These are phyloP conservation scores for Pseudogymnoascus sp. DNA, from an alignment of 2,329 filamentous ascomycete genomes.

Conservation along the genomic window DNA sequence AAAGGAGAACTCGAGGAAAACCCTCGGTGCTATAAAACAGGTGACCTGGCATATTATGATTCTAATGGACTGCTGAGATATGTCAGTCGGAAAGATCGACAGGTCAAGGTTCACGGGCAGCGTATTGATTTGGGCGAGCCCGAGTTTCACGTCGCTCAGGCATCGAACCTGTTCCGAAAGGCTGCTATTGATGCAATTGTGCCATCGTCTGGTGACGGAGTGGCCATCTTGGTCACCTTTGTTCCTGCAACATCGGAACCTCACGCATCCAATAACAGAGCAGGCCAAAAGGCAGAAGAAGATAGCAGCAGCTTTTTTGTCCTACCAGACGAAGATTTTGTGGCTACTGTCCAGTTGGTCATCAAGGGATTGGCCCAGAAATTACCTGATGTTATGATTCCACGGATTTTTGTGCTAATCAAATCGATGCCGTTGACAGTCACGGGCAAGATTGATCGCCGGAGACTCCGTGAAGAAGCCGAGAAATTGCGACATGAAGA, in stretches of 20 bases:
- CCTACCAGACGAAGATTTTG: not conserved
- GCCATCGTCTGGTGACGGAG: not conserved
- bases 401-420: slow-evolving; percentile 27
- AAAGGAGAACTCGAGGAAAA: slow-evolving; percentile 54
- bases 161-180: not conserved
- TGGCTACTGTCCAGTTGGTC: not conserved
- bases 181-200: not conserved
- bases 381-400: slow-evolving; percentile 32
- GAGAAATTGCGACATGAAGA: not conserved
- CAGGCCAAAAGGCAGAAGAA: not conserved
- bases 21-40: slow-evolving; percentile 51
- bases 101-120: slow-evolving; percentile 55
- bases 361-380: slow-evolving; percentile 23
- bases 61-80: slow-evolving; percentile 55
- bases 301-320: not conserved
- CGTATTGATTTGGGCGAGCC: slow-evolving; percentile 58
- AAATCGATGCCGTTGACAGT: slow-evolving; percentile 24
- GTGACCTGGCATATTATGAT: slow-evolving; percentile 53
- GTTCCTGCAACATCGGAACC: not conserved
- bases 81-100: slow-evolving; percentile 39
- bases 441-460: slow-evolving; percentile 30
- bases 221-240: not conserved
- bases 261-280: not conserved
- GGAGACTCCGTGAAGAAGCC: slow-evolving; percentile 22
- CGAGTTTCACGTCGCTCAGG: slow-evolving; percentile 19